Evolutionary conservation across 306 rosid species (phyloP).

Genomic region (Nissolia schottii): DNA sequence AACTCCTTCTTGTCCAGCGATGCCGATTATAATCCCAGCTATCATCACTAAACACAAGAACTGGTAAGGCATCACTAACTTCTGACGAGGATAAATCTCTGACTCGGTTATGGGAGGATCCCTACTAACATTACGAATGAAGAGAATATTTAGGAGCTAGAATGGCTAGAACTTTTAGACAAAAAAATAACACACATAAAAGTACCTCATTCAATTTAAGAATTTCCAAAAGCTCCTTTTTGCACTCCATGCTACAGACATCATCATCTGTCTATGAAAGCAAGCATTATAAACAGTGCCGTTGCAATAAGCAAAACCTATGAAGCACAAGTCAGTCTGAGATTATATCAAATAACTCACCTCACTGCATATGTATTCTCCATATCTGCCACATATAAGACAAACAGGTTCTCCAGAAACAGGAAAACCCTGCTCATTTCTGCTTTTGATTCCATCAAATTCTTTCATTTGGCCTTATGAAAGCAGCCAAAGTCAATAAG

Average conservation of each 20-base stretch:
- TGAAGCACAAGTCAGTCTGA: neutral
- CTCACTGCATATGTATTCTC: slow-evolving; percentile 82
- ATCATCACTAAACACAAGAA: slow-evolving; percentile 56
- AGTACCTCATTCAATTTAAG: slow-evolving; percentile 45
- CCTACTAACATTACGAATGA: slow-evolving; percentile 31
- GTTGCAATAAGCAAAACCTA: slow-evolving; percentile 3
- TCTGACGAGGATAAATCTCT: slow-evolving; percentile 34
- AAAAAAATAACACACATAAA: neutral
- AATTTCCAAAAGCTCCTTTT: slow-evolving; percentile 56
- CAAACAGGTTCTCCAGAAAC: slow-evolving; percentile 75
- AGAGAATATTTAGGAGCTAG: slow-evolving; percentile 12
- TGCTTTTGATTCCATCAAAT: slow-evolving; percentile 46
- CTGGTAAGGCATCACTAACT: slow-evolving; percentile 24
- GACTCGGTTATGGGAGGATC: slow-evolving; percentile 29
- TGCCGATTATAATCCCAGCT: slow-evolving; percentile 73
- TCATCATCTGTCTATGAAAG: slow-evolving; percentile 71
- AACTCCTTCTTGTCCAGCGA: slow-evolving; percentile 73
- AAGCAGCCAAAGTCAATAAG: slow-evolving; percentile 8
- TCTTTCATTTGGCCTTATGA: slow-evolving; percentile 34
- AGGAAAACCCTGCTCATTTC: slow-evolving; percentile 70
- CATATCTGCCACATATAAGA: slow-evolving; percentile 77
- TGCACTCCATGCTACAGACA: slow-evolving; percentile 92
- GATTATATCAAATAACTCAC: slow-evolving; percentile 34
- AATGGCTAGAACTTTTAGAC: neutral
- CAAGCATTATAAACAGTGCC: neutral